Evolutionary conservation across 495 filamentous ascomycete genomes (phyloP), one percentile per base, ranked within the genome.

Genomic region (Hamigera avellanea): DNA sequence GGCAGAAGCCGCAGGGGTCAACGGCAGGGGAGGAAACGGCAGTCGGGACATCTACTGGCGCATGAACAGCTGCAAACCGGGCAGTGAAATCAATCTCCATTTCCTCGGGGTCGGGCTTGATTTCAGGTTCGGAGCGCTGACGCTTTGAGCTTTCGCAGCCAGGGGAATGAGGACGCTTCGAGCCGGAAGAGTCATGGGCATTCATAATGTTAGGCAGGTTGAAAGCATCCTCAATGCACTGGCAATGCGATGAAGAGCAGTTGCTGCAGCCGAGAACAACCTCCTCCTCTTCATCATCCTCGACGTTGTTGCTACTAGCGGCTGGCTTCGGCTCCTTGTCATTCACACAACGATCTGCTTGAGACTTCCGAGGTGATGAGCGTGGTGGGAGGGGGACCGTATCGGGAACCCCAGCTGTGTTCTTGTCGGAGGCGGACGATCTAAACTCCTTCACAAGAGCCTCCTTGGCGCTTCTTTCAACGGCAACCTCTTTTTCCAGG

Each of bases 1-100:
- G 70, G 54, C 86, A 93, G 62, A 93, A 93, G n/a, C 86, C 86
- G 48, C 86, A 93, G 8, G 78, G 72, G 33, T 91, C 85, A 17
- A 63, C 56, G 10, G 57, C 54, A 1, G 62, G 56, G n/a, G 62
- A 65, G 2, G 58, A 54, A 18, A 55, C 43, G 6, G 59, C 44
- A 7, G 46, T 48, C 21, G 52, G 45, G 36, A 52, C 52, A 41
- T 57, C 38, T 12, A 41, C 29, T 13, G 52, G 57, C 8, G 41
- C 33, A 8, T 59, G 64, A 8, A 56, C 61, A 0, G 73, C 59
- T 5, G 72, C 60, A 46, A 81, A 84, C 26, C 76, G 67, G 26
- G 73, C 55, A 6, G 81, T 86, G 44, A 85, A 86, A 45, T 86
- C 82, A 19, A 80, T 77, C 49, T 85, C 81, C 54, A 78, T 74